Conservation (phyloP, 495 filamentous ascomycete species). For the Penicillium maclennaniae region DNA sequence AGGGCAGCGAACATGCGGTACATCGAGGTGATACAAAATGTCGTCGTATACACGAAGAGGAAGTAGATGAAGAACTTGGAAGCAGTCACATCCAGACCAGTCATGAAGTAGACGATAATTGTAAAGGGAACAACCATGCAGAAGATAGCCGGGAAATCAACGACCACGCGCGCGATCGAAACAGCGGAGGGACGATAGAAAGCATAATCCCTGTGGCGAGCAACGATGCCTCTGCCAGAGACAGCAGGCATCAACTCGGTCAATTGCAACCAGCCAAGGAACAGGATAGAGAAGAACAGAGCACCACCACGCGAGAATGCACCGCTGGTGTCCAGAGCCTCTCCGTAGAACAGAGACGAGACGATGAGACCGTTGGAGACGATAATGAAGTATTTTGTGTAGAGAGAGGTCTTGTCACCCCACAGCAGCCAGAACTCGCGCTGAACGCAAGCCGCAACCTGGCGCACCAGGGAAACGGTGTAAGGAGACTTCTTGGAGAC, state of each 20-base stretch:
- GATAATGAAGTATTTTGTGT: constrained; percentile 76
- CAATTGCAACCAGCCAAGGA: constrained; percentile 72
- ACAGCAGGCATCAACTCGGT: constrained; percentile 69
- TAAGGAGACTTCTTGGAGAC: constrained; percentile 67
- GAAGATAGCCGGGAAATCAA: constrained; percentile 65
- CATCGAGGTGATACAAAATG: constrained; percentile 62
- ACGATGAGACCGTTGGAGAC: constrained; percentile 71
- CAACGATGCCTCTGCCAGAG: constrained; percentile 58
- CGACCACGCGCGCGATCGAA: constrained; percentile 60
- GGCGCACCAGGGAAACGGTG: constrained; percentile 64
- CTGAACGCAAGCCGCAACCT: constrained; percentile 65
- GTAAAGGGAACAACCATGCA: constrained; percentile 61
- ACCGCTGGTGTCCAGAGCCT: constrained; percentile 59
- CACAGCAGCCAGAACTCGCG: constrained; percentile 74
- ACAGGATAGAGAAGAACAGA: constrained; percentile 70
- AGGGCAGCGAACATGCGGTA: constrained; percentile 76
- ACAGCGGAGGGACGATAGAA: constrained; percentile 77
- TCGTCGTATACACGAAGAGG: constrained; percentile 66
- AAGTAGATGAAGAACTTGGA: constrained; percentile 73
- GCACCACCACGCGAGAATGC: constrained; percentile 67
- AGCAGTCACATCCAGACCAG: constrained; percentile 57
- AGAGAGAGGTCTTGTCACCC: constrained; percentile 68
- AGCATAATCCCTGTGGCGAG: constrained; percentile 67
- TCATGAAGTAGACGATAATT: constrained; percentile 67
- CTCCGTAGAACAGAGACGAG: constrained; percentile 67